A percentile compares a stretch with the other conserved stretches of the same genome.
Conservation (phyloP, 148 eudicot species). For the Fagopyrum tataricum region DNA sequence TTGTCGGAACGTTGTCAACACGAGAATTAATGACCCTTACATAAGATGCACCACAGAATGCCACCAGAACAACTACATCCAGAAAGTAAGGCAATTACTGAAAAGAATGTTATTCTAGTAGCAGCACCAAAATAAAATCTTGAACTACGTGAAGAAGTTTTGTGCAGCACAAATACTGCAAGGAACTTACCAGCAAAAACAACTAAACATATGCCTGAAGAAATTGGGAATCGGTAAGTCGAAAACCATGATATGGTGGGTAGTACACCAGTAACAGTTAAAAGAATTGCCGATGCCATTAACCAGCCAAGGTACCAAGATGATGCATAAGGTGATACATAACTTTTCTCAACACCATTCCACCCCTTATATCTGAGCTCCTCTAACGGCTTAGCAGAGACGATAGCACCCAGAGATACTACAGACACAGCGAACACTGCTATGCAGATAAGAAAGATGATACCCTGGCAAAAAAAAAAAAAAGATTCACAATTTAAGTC, state of each 20-base stretch:
- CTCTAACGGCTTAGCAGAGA: constrained; percentile 82
- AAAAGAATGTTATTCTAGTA: constrained; percentile 1
- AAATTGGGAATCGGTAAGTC: constrained; percentile 81
- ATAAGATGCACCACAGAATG: constrained; percentile 84
- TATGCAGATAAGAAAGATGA: constrained; percentile 60
- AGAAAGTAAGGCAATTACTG: neutral
- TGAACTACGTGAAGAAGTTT: neutral
- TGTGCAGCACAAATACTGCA: neutral
- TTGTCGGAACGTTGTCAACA: constrained; percentile 49
- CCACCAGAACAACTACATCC: constrained; percentile 72
- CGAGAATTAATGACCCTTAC: constrained; percentile 65
- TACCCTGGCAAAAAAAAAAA: constrained; percentile 47
- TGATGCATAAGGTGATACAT: constrained; percentile 75
- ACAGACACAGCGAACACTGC: constrained; percentile 69
- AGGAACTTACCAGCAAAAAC: constrained; percentile 60
- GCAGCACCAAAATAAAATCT: neutral
- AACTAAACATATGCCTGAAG: constrained; percentile 82
- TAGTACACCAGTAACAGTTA: constrained; percentile 71
- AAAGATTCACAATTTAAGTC: constrained; percentile 13
- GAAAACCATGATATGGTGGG: constrained; percentile 95
- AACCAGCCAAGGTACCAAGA: constrained; percentile 91
- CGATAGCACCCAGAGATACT: constrained; percentile 83
- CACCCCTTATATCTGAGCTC: constrained; percentile 62
- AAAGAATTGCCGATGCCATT: constrained; percentile 71
- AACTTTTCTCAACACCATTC: constrained; percentile 48